Conservation (phyloP, 2,329 filamentous ascomycete species). For the Pseudogymnoascus sp. region DNA sequence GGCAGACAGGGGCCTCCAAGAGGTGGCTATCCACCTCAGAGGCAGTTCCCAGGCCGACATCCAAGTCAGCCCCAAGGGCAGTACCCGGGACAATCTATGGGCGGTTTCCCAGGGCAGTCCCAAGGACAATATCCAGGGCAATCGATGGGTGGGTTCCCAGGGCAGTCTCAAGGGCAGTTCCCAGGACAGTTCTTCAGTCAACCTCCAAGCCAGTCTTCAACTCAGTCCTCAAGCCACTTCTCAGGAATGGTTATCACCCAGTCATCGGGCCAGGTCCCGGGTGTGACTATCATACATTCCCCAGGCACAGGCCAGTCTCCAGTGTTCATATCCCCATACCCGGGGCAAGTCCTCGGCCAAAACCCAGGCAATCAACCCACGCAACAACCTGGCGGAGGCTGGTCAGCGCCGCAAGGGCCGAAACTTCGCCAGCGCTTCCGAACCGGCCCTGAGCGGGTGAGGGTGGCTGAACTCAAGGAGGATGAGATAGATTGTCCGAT, state of each 20-base stretch:
- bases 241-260: not conserved
- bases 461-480: not conserved
- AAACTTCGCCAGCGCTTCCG: not conserved
- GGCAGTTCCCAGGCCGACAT: not conserved
- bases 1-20: not conserved
- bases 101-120: not conserved
- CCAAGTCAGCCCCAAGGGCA: not conserved
- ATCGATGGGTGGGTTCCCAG: not conserved
- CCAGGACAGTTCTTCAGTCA: not conserved
- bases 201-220: not conserved
- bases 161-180: not conserved
- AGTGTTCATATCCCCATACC: not conserved
- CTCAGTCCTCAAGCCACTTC: not conserved
- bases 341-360: not conserved
- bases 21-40: not conserved
- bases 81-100: not conserved
- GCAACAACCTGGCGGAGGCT: not conserved
- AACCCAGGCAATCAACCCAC: not conserved
- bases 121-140: not conserved
- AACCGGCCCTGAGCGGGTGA: not conserved
- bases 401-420: not conserved
- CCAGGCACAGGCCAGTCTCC: not conserved
- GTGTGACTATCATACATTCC: not conserved
- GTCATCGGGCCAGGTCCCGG: not conserved
- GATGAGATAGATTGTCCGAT: constrained; percentile 2